phyloP scores from a whole-genome alignment of 768 basidiomycete genomes.

The Mycena rebaudengoi region DNA sequence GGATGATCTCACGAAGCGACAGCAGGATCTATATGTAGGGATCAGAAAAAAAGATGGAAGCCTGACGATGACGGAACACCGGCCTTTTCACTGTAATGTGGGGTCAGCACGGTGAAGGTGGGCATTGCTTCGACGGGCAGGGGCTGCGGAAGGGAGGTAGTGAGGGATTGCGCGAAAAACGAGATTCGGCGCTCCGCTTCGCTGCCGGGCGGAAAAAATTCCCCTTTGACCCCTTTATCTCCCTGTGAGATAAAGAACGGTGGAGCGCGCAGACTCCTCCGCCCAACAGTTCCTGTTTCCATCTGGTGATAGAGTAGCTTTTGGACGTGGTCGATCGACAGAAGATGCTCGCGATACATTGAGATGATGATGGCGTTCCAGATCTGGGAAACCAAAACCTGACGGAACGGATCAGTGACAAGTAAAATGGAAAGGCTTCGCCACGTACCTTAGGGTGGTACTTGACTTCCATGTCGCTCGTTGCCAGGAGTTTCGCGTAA shows the following conservation, averaged over 20 bases:
- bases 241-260: conserved; percentile 98
- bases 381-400: conserved; percentile 98
- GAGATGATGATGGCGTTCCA: conserved; percentile 99
- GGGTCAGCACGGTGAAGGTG: conserved; percentile 97
- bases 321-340: conserved; percentile 99
- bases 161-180: conserved; percentile 98
- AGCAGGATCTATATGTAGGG: conserved; percentile 74
- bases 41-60: conserved; percentile 12
- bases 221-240: conserved; percentile 79
- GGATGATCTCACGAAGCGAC: conserved; percentile 96
- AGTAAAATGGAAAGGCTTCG: background rate
- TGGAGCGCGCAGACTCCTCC: conserved; percentile 91
- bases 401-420: background rate
- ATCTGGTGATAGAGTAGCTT: conserved; percentile 98
- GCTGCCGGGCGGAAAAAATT: conserved; percentile 94
- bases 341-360: conserved; percentile 99
- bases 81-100: conserved; percentile 98
- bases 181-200: conserved; percentile 98
- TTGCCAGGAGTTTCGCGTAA: conserved; percentile 94
- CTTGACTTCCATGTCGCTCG: conserved; percentile 95
- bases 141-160: conserved; percentile 92
- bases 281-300: conserved; percentile 78
- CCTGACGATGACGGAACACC: conserved; percentile 22
- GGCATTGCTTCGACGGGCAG: conserved; percentile 99
- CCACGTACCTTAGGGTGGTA: conserved; percentile 96